Conservation (phyloP, 2,329 filamentous ascomycete species). For the Colletotrichum eleusines region DNA sequence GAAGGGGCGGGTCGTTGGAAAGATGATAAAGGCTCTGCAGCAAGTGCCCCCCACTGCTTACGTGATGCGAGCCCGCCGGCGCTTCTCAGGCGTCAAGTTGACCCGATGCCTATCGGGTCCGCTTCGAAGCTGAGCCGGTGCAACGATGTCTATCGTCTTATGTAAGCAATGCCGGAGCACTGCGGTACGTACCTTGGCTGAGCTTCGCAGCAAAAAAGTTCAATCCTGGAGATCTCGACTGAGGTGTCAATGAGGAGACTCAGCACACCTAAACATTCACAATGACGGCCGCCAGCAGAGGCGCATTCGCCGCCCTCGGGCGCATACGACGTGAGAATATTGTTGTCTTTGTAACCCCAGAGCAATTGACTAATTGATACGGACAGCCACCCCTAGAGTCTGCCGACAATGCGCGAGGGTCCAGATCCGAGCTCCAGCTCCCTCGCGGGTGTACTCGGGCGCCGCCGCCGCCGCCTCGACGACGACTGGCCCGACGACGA, state of each 20-base stretch:
- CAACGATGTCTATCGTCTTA: slow-evolving; percentile 15
- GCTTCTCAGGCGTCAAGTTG: slow-evolving; percentile 12
- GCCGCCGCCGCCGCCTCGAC: slow-evolving; percentile 44
- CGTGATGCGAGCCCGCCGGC: slow-evolving; percentile 4
- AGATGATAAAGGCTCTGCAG: slow-evolving; percentile 41
- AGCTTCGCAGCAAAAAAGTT: slow-evolving; percentile 48
- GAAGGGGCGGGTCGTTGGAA: slow-evolving; percentile 15
- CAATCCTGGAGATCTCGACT: slow-evolving; percentile 38
- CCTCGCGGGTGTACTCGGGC: slow-evolving; percentile 52
- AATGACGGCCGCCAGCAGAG: slow-evolving; percentile 71
- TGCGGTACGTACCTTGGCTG: slow-evolving; percentile 46
- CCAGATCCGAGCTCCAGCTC: slow-evolving; percentile 46
- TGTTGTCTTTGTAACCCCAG: neutral
- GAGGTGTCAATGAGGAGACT: slow-evolving; percentile 32
- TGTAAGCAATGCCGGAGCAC: slow-evolving; percentile 42
- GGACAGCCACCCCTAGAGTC: slow-evolving; percentile 49
- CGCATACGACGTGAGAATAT: slow-evolving; percentile 62
- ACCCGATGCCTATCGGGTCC: slow-evolving; percentile 5
- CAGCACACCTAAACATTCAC: slow-evolving; percentile 43
- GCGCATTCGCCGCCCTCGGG: slow-evolving; percentile 61
- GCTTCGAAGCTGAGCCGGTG: neutral
- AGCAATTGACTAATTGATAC: slow-evolving; percentile 32
- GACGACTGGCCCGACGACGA: slow-evolving; percentile 31
- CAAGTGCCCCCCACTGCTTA: slow-evolving; percentile 23
- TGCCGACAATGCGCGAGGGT: slow-evolving; percentile 55